These are phyloP conservation scores for Cladorrhinum sp. DNA, from an alignment of 2,329 filamentous ascomycete genomes.

Conservation along the genomic window DNA sequence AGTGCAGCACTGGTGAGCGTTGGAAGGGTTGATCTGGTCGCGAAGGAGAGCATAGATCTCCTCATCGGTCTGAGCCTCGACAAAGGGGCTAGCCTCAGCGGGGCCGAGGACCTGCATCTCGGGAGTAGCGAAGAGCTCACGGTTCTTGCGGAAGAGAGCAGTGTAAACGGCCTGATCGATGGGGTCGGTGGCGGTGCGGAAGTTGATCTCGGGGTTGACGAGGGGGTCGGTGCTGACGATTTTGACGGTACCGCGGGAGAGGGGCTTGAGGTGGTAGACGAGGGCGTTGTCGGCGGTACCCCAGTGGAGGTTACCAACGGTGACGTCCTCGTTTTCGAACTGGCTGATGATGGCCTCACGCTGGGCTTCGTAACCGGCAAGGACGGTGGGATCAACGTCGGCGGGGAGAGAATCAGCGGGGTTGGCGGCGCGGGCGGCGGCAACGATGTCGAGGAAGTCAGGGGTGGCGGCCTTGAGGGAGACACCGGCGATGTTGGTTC, in stretches of 20 bases:
- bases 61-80: conserved; percentile 26
- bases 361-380: conserved; percentile 37
- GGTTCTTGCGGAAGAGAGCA: conserved; percentile 35
- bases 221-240: conserved; percentile 37
- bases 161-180: conserved; percentile 36
- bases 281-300: conserved; percentile 28
- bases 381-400: conserved; percentile 33
- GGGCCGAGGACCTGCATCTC: conserved; percentile 32
- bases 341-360: conserved; percentile 32
- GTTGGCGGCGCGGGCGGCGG: conserved; percentile 29
- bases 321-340: conserved; percentile 28
- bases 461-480: conserved; percentile 33
- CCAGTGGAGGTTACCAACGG: conserved; percentile 33
- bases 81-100: conserved; percentile 31
- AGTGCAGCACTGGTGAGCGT: conserved; percentile 31
- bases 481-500: conserved; percentile 31
- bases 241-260: conserved; percentile 39
- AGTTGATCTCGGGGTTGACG: conserved; percentile 36
- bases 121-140: conserved; percentile 32
- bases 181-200: conserved; percentile 38
- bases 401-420: conserved; percentile 33
- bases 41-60: conserved; percentile 28
- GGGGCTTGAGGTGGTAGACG: conserved; percentile 38
- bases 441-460: conserved; percentile 30
- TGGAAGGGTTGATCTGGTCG: conserved; percentile 23